Percentiles rank a stretch among this genome's conserved stretches.
Evolutionary conservation across 805 yeast species (phyloP).

Genomic region (Hanseniaspora lachancei): DNA sequence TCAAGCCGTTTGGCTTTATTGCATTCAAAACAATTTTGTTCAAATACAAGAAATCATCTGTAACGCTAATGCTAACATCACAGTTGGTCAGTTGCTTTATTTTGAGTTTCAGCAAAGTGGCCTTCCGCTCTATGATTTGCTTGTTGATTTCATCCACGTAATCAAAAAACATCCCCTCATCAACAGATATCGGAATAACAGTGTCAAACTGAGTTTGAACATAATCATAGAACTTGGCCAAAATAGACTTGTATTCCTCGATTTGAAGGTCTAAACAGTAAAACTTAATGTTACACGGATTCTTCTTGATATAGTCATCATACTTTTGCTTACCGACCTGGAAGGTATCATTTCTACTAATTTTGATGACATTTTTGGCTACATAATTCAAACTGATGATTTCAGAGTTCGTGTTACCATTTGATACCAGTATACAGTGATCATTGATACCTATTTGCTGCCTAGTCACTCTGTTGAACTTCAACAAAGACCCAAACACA

Average conservation of each 20-base stretch:
- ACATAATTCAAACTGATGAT: slow-evolving; percentile 85
- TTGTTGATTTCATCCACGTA: slow-evolving; percentile 18
- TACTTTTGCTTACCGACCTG: slow-evolving; percentile 50
- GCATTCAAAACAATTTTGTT: slow-evolving; percentile 60
- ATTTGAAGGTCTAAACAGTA: slow-evolving; percentile 34
- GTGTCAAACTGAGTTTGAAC: slow-evolving; percentile 32
- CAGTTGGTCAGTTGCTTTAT: slow-evolving; percentile 61
- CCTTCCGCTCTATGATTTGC: slow-evolving; percentile 25
- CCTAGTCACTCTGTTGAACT: slow-evolving; percentile 33
- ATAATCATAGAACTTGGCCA: slow-evolving; percentile 51
- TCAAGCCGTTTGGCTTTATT: slow-evolving; percentile 72
- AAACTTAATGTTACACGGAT: slow-evolving; percentile 38
- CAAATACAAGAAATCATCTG: slow-evolving; percentile 35
- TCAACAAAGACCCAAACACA: slow-evolving; percentile 66
- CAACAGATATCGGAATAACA: slow-evolving; percentile 76
- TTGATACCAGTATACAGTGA: slow-evolving; percentile 51
- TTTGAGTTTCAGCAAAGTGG: slow-evolving; percentile 29
- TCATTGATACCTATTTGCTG: slow-evolving; percentile 26
- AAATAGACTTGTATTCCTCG: slow-evolving; percentile 51
- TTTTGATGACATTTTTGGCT: slow-evolving; percentile 62
- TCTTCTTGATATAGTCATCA: slow-evolving; percentile 37
- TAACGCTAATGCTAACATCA: slow-evolving; percentile 52
- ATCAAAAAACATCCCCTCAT: slow-evolving; percentile 55
- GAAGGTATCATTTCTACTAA: slow-evolving; percentile 85
- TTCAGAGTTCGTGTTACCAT: slow-evolving; percentile 45